phyloP scores from a whole-genome alignment of 139 green algal genomes.

The Tetraselmis striata region DNA sequence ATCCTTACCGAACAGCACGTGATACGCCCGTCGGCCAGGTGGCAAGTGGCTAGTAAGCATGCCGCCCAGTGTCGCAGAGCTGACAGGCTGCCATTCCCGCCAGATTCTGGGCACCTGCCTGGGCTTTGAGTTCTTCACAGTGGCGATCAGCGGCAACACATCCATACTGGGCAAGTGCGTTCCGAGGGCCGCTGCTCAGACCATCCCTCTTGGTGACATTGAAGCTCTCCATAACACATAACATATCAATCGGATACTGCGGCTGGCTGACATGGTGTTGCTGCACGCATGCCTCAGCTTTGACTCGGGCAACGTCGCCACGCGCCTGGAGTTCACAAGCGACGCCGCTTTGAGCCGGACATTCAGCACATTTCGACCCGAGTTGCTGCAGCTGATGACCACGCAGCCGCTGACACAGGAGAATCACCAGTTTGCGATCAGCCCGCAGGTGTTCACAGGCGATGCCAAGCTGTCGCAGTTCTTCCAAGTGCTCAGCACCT shows the following conservation, averaged over 20 bases:
- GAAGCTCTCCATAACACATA: no score
- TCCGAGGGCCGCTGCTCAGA: no score
- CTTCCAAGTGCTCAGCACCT: neutral
- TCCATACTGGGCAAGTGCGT: slow-evolving; percentile 5
- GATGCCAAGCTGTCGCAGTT: neutral
- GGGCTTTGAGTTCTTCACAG: neutral
- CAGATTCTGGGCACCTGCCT: neutral
- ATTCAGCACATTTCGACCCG: neutral
- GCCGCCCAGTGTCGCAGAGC: no score
- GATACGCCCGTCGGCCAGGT: no score
- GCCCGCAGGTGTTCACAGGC: neutral
- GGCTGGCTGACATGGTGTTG: no score
- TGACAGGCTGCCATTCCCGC: no score
- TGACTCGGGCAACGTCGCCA: neutral
- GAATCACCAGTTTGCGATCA: neutral
- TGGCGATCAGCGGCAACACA: neutral
- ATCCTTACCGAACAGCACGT: no score
- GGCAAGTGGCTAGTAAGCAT: no score
- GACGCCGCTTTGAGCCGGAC: neutral
- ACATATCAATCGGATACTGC: no score
- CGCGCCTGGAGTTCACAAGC: neutral
- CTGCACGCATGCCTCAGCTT: neutral
- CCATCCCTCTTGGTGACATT: no score
- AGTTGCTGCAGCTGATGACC: neutral
- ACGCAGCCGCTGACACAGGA: neutral